Evolutionary conservation across 2,329 filamentous ascomycete genomes (phyloP).

Genomic region (Fusarium sp.): DNA sequence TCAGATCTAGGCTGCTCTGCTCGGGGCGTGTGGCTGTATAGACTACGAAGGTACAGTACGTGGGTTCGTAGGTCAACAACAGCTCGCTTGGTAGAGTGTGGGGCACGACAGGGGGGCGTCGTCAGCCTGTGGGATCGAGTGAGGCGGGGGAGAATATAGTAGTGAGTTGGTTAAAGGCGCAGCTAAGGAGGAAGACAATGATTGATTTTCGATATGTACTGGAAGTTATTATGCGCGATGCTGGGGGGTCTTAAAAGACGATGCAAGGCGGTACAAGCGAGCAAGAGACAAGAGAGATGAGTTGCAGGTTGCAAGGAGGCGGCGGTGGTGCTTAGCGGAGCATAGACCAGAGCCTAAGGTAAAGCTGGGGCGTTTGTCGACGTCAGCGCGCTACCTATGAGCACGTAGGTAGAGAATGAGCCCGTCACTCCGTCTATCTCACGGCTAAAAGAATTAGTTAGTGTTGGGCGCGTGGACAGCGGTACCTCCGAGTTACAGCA

Average conservation of each 20-base stretch:
- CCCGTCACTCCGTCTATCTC: conserved; percentile 43
- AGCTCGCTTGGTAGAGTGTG: conserved; percentile 46
- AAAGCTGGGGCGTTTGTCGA: conserved; percentile 56
- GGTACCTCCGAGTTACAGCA: conserved; percentile 21
- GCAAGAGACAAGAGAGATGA: conserved; percentile 34
- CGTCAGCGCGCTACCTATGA: conserved; percentile 58
- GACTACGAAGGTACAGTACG: conserved; percentile 38
- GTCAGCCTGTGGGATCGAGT: conserved; percentile 48
- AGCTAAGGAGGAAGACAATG: conserved; percentile 43
- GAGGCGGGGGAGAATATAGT: conserved; percentile 40
- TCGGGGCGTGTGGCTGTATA: conserved; percentile 45
- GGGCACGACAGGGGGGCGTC: conserved; percentile 50
- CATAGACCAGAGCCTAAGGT: conserved; percentile 43
- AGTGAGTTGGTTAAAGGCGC: conserved; percentile 24
- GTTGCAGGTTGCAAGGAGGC: conserved; percentile 46
- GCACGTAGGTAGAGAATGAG: conserved; percentile 2
- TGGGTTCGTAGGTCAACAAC: conserved; percentile 44
- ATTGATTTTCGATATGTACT: conserved; percentile 14
- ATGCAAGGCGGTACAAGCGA: conserved; percentile 39
- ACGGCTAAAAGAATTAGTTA: conserved; percentile 27
- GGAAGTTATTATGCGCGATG: conserved; percentile 26
- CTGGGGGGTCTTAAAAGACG: conserved; percentile 21
- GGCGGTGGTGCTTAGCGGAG: conserved; percentile 51
- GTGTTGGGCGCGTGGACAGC: conserved; percentile 26
- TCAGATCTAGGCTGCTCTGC: conserved; percentile 46